A percentile compares a stretch with the other conserved stretches of the same genome.
Evolutionary conservation across 306 rosid species (phyloP).

Genomic region (Mimosa bimucronata): DNA sequence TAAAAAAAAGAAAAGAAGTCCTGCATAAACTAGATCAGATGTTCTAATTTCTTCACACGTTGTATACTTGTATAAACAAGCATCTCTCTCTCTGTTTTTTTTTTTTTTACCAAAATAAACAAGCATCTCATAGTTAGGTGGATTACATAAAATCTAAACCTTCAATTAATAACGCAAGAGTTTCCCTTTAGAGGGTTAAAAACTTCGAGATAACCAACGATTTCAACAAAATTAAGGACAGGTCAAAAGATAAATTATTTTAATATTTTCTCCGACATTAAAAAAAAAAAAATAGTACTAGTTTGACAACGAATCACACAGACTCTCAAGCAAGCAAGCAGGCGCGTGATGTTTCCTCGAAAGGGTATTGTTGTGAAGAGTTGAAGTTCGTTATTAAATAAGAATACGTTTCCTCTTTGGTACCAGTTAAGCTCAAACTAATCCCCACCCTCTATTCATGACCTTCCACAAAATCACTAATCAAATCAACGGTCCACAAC

Average conservation of each 20-base stretch:
- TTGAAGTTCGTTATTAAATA: constrained; percentile 46
- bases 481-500: constrained; percentile 39
- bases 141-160: background rate
- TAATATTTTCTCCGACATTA: background rate
- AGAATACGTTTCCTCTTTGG: constrained; percentile 31
- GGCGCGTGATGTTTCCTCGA: constrained; percentile 33
- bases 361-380: constrained; percentile 22
- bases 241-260: background rate
- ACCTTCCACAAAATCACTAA: constrained; percentile 10
- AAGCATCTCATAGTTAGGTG: background rate
- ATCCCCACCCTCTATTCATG: constrained; percentile 26
- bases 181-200: background rate
- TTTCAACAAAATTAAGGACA: background rate
- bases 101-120: too few species aligned
- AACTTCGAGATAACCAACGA: too few species aligned
- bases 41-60: background rate
- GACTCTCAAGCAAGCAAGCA: background rate
- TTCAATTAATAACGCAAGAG: background rate
- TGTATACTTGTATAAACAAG: background rate
- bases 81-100: too few species aligned
- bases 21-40: background rate
- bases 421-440: background rate
- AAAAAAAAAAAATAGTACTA: too few species aligned
- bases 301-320: background rate
- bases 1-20: too few species aligned